Evolutionary conservation across 2,329 filamentous ascomycete genomes (phyloP), one percentile per base, ranked within the genome.

Genomic region (Chaetomium strumarium): DNA sequence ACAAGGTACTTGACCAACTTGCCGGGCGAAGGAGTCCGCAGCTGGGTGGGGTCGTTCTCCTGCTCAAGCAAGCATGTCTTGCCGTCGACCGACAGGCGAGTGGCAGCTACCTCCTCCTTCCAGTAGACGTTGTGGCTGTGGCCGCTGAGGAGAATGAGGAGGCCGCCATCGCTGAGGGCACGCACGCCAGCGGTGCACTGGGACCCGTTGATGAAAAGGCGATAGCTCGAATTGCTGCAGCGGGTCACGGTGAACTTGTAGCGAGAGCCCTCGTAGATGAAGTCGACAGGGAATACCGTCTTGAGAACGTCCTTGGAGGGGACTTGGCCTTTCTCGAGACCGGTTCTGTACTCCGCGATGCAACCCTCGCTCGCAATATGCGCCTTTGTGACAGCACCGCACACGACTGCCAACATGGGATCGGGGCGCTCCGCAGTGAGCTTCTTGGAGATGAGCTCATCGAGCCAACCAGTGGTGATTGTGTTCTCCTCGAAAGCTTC

Each of bases 401-500:
- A 95, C 51, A 97, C 84, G 47, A 97, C 86, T n/a, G 93, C 93
- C 44, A 99, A 78, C 72, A 91, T 93, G 17, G 88, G 84, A 65
- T 99, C 92, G 0, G 93, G 93, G 51, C 93, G 85, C 77, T 99
- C 93, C 30, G 92, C 93, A 39, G 93, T 99, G 63, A 99, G 78
- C 70, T 93, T 95, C 72, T 96, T 97, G 55, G 92, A 91, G 70
- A 99, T 99, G 56, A 99, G 83, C 80, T 99, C 91, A 68, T 99
- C 93, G 41, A 99, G 81, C 93, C 93, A 99, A 64, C 92, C 93
- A 16, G 93, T 99, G 34, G 93, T 96, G 70, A 99, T 99, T 60
- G 93, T 99, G 78, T 99, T 99, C 56, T 95, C 91, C 74, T 97
- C 92, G 67, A 99, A 99, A 55, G 91, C 93, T 58, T 95, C 92